A percentile compares a stretch with the other conserved stretches of the same genome.
phyloP scores from a whole-genome alignment of 208 protist genomes.

The Acanthamoeba lenticulata region DNA sequence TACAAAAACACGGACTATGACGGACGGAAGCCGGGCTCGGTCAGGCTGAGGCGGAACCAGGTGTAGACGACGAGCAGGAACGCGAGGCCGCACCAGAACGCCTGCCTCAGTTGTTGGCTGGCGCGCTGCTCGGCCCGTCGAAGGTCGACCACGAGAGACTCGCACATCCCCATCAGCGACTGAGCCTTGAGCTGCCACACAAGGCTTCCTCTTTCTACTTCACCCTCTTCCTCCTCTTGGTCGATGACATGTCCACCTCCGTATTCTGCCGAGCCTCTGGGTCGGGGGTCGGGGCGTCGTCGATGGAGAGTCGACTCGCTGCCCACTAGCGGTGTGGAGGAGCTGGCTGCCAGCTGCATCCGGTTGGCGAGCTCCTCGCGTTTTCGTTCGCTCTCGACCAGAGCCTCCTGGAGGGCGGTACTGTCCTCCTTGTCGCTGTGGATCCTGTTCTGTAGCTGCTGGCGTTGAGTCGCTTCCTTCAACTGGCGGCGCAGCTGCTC shows the following conservation, averaged over 20 bases:
- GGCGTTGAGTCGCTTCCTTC: background rate
- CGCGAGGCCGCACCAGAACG: background rate
- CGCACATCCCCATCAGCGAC: too few relatives aligned
- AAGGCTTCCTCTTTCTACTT: too few relatives aligned
- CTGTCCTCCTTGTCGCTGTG: background rate
- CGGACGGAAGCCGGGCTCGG: background rate
- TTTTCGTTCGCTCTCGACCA: background rate
- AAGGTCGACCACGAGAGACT: too few relatives aligned
- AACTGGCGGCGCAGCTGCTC: background rate
- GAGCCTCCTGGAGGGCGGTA: background rate
- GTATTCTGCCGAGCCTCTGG: too few relatives aligned
- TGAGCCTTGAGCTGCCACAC: too few relatives aligned
- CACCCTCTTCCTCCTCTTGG: too few relatives aligned
- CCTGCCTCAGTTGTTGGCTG: background rate
- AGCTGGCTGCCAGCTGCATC: background rate
- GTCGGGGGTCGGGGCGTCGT: too few relatives aligned
- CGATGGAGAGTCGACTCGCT: background rate
- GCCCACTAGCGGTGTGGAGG: background rate
- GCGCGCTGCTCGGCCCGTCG: too few relatives aligned
- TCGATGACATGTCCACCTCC: too few relatives aligned
- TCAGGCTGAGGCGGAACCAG: background rate
- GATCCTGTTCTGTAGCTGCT: background rate
- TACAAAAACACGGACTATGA: too few relatives aligned
- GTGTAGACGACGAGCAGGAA: background rate
- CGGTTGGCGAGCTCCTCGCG: background rate